A percentile compares a stretch with the other conserved stretches of the same genome.
Conservation (phyloP, 176 grass and related monocot genomes). For the maize (Zea mays) region DNA sequence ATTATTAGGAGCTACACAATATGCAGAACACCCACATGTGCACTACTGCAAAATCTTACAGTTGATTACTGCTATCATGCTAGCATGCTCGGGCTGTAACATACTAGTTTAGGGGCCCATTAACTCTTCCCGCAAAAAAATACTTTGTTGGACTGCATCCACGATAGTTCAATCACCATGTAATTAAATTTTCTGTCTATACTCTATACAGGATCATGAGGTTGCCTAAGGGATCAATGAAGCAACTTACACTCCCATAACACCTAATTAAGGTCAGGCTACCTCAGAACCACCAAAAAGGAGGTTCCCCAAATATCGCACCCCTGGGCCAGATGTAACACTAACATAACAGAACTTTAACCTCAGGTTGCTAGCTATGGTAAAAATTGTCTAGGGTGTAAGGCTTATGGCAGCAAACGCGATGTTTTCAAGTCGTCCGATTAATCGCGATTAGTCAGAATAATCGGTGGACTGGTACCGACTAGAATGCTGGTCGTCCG, state of each 20-base stretch:
- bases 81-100: slow-evolving; percentile 5
- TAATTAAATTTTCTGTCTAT: not conserved
- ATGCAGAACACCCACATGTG: slow-evolving; percentile 4
- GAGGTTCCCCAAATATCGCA: not conserved
- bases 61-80: slow-evolving; percentile 1
- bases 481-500: too few species aligned
- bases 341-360: not conserved
- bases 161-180: not conserved
- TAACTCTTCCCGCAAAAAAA: slow-evolving; percentile 1
- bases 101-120: not conserved
- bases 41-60: not conserved
- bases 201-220: not conserved
- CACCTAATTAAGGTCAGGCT: not conserved
- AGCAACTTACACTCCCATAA: not conserved
- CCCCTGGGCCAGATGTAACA: not conserved
- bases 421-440: too few species aligned
- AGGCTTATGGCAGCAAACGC: not conserved
- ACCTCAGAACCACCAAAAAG: not conserved
- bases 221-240: slow-evolving; percentile 7
- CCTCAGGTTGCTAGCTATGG: not conserved
- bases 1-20: not conserved
- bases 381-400: not conserved
- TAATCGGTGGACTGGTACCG: too few species aligned
- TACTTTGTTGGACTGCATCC: not conserved
- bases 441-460: too few species aligned